These are phyloP conservation scores for Diaporthe sp. DNA, from an alignment of 2,329 filamentous ascomycete species.

Conservation along the genomic window DNA sequence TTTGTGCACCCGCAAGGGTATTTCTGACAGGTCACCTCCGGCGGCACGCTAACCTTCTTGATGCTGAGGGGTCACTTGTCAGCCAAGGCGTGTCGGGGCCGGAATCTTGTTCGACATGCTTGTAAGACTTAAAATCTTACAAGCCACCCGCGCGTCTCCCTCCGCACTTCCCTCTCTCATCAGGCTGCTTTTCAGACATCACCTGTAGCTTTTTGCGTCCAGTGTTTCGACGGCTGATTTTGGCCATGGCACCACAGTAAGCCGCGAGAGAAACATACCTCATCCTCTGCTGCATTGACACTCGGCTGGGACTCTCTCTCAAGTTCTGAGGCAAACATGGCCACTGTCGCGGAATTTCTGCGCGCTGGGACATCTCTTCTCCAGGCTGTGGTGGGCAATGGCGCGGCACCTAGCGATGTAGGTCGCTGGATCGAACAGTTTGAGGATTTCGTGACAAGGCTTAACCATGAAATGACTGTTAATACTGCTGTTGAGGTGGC, in stretches of 20 bases:
- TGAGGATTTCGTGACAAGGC: neutral
- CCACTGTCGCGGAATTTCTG: neutral
- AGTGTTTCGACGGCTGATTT: neutral
- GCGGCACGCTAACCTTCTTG: neutral
- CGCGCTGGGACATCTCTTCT: constrained; percentile 12
- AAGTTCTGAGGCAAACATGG: neutral
- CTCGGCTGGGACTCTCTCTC: neutral
- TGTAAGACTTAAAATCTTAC: neutral
- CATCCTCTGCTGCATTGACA: neutral
- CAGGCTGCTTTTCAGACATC: neutral
- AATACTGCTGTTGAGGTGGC: neutral
- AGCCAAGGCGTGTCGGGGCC: neutral
- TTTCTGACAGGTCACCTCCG: constrained; percentile 10
- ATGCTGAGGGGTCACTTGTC: constrained; percentile 2
- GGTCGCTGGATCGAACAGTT: neutral
- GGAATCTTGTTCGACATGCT: neutral
- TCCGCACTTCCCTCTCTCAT: neutral
- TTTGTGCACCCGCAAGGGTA: neutral
- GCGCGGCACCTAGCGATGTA: neutral
- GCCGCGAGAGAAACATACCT: neutral
- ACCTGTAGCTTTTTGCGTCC: neutral
- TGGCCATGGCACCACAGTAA: neutral
- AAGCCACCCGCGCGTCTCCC: neutral
- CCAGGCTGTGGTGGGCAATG: neutral
- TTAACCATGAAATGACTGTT: neutral